A percentile compares a stretch with the other conserved stretches of the same genome.
These are phyloP conservation scores for Wickerhamomyces hampshirensis DNA, from an alignment of 805 yeast genomes.

Conservation along the genomic window DNA sequence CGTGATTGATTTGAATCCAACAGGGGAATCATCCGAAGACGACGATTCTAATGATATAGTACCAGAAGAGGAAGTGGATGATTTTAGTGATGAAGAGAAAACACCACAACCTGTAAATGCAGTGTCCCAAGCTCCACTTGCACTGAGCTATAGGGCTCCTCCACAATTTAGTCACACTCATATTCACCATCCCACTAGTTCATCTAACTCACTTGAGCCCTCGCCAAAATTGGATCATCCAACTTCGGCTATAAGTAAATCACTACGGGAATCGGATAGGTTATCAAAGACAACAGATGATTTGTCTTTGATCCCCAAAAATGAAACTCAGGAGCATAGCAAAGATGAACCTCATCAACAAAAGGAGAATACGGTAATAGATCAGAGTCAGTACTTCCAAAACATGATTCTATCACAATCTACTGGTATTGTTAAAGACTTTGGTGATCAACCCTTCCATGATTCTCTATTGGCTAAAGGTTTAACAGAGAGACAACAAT, in stretches of 20 bases:
- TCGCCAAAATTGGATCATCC: no score
- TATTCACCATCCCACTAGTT: conserved; percentile 6
- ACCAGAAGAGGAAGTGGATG: conserved; percentile 24
- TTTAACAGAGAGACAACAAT: conserved; percentile 4
- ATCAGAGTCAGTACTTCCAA: conserved; percentile 31
- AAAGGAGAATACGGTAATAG: conserved; percentile 1
- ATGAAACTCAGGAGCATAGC: no score
- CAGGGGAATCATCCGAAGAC: conserved; percentile 9
- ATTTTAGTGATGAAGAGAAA: conserved; percentile 19
- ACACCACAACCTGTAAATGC: conserved; percentile 1
- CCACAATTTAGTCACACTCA: conserved; percentile 21
- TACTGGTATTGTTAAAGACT: conserved; percentile 43
- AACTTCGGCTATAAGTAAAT: no score
- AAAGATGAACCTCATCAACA: neutral
- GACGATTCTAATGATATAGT: conserved; percentile 12
- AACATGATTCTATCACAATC: conserved; percentile 47
- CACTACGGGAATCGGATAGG: no score
- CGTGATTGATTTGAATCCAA: conserved; percentile 14
- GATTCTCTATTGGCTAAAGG: conserved; percentile 21
- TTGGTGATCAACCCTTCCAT: conserved; percentile 28
- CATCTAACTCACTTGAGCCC: no score
- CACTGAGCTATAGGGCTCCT: conserved; percentile 20
- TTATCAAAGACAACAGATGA: no score
- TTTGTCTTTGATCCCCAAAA: no score
- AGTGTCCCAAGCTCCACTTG: conserved; percentile 1